Evolutionary conservation across 2,329 filamentous ascomycete genomes (phyloP).

Genomic region (Ramularia collo-cygni): DNA sequence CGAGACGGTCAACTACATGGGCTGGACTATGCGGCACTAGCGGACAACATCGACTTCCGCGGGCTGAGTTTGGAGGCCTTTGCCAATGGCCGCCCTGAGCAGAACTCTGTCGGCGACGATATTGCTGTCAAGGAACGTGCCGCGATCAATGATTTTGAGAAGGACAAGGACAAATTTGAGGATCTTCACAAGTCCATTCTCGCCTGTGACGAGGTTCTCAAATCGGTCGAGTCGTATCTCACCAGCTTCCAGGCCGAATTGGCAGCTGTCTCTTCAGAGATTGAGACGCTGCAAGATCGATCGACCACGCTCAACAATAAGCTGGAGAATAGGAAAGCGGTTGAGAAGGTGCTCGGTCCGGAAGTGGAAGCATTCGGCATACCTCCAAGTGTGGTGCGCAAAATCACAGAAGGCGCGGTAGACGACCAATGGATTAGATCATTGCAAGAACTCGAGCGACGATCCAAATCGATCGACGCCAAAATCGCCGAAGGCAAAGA

Average conservation of each 20-base stretch:
- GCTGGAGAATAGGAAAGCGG: constrained; percentile 79
- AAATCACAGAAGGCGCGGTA: constrained; percentile 80
- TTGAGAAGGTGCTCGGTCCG: constrained; percentile 80
- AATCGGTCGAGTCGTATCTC: constrained; percentile 86
- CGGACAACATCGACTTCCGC: constrained; percentile 68
- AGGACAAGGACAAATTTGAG: constrained; percentile 77
- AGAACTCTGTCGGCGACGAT: constrained; percentile 24
- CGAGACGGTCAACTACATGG: constrained; percentile 32
- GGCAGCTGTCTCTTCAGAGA: constrained; percentile 85
- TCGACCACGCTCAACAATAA: constrained; percentile 77
- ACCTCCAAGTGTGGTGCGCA: constrained; percentile 72
- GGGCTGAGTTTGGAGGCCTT: constrained; percentile 71
- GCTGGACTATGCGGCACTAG: constrained; percentile 38
- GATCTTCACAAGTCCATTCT: constrained; percentile 82
- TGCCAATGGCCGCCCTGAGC: constrained; percentile 32
- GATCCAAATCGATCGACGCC: constrained; percentile 64
- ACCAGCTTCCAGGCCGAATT: constrained; percentile 91
- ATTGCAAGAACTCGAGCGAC: constrained; percentile 75
- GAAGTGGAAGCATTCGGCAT: constrained; percentile 89
- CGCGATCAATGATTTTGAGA: constrained; percentile 52
- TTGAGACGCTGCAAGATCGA: constrained; percentile 83
- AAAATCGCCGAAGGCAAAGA: constrained; percentile 54
- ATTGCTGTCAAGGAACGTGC: constrained; percentile 12
- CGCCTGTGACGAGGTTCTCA: constrained; percentile 86
- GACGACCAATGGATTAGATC: constrained; percentile 84